A percentile compares a stretch with the other conserved stretches of the same genome.
Conservation (phyloP, 257 asterid species). For the Catharanthus roseus region DNA sequence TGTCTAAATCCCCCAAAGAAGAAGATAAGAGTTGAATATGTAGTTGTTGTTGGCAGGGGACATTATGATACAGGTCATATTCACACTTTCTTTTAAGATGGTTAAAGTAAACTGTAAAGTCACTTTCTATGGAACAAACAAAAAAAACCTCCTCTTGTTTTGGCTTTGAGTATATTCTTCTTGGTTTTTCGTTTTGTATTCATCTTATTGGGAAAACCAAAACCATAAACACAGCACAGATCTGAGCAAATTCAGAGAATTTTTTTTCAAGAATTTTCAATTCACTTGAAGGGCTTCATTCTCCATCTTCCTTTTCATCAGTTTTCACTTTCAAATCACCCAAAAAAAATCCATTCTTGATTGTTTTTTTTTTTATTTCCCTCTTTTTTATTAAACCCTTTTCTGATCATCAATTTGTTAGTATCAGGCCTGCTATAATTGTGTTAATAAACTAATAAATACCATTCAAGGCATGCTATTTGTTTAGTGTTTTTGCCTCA, state of each 20-base stretch:
- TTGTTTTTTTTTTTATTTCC: conserved; percentile 7
- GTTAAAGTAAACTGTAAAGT: conserved; percentile 31
- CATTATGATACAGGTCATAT: conserved; percentile 25
- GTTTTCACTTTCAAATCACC: conserved; percentile 22
- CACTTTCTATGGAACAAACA: conserved; percentile 27
- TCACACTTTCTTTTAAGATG: conserved; percentile 16
- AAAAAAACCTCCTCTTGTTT: conserved; percentile 5
- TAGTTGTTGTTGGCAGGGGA: conserved; percentile 16
- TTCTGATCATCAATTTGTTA: conserved; percentile 18
- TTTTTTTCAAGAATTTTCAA: conserved; percentile 4
- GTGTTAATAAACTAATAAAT: conserved; percentile 10
- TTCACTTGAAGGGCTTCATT: conserved; percentile 8
- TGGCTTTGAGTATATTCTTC: conserved; percentile 16
- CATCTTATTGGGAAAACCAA: conserved; percentile 22
- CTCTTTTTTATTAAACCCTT: background rate
- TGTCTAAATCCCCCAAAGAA: conserved; percentile 11
- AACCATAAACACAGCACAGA: background rate
- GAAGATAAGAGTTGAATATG: background rate
- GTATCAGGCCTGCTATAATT: conserved; percentile 24
- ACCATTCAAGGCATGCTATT: conserved; percentile 32
- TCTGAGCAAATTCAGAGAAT: background rate
- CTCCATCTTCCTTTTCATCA: conserved; percentile 13
- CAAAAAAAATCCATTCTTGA: background rate
- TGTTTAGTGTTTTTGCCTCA: conserved; percentile 35
- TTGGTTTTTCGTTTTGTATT: conserved; percentile 16